Evolutionary conservation across 345 rosid genomes (phyloP).

Genomic region (Carallia brachiata): DNA sequence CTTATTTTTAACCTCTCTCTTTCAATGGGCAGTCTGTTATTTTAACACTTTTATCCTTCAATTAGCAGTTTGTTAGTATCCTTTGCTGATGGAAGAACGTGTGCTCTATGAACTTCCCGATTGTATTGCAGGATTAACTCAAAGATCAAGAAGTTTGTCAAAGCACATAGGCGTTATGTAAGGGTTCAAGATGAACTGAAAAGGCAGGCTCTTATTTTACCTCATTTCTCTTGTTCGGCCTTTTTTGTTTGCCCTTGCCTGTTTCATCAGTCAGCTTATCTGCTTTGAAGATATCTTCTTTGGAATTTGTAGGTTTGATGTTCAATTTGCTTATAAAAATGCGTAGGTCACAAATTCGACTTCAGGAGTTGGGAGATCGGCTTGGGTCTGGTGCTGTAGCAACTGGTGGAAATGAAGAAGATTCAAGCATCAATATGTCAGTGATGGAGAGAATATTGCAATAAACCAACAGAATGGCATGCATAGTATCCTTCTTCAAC

Average conservation of each 20-base stretch:
- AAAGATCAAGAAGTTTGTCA: conserved; percentile 72
- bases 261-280: conserved; percentile 5
- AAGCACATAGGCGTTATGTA: conserved; percentile 53
- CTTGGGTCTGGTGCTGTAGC: conserved; percentile 48
- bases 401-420: conserved; percentile 58
- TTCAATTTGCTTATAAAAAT: conserved; percentile 18
- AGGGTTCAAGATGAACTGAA: conserved; percentile 70
- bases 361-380: conserved; percentile 69
- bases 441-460: conserved; percentile 57
- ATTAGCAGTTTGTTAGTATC: neutral
- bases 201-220: conserved; percentile 44
- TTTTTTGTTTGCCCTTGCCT: neutral
- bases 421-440: conserved; percentile 54
- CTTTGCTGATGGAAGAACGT: too few species aligned
- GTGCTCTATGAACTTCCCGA: conserved; percentile 12
- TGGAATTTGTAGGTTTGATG: neutral
- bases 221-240: neutral
- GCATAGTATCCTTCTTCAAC: conserved; percentile 35
- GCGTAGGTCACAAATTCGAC: conserved; percentile 69
- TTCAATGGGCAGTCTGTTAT: too few species aligned
- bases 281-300: neutral
- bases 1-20: too few species aligned
- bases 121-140: conserved; percentile 59
- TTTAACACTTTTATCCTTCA: neutral
- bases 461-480: conserved; percentile 35